These are phyloP conservation scores for Pseudogymnoascus sp. DNA, from an alignment of 2,329 filamentous ascomycete species.

Conservation along the genomic window DNA sequence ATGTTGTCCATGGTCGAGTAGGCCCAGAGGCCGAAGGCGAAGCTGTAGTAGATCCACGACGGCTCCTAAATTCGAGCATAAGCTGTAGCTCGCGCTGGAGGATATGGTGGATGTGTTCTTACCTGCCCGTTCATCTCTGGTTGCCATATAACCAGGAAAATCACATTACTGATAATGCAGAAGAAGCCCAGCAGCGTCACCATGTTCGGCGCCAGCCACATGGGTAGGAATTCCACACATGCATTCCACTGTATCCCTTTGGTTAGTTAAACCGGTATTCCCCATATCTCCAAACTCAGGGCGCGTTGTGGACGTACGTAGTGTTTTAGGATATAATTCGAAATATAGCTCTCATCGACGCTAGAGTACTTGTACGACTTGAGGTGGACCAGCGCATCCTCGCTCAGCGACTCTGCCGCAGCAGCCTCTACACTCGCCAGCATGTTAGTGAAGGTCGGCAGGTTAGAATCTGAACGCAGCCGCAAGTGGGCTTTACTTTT, in stretches of 20 bases:
- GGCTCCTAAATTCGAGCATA: conserved; percentile 50
- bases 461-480: conserved; percentile 1
- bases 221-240: conserved; percentile 79
- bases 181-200: conserved; percentile 91
- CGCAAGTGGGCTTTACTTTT: conserved; percentile 25
- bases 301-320: conserved; percentile 58
- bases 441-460: conserved; percentile 6
- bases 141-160: conserved; percentile 27
- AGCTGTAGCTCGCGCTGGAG: conserved; percentile 3
- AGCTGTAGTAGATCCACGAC: conserved; percentile 91
- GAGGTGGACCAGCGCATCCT: conserved; percentile 83
- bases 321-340: conserved; percentile 85
- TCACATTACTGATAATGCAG: conserved; percentile 83
- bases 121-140: conserved; percentile 7
- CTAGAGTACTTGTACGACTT: conserved; percentile 96
- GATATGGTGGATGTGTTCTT: not conserved
- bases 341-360: conserved; percentile 91
- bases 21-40: conserved; percentile 94
- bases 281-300: conserved; percentile 18
- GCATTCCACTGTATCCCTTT: conserved; percentile 73
- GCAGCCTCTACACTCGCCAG: conserved; percentile 37
- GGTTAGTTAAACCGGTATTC: conserved; percentile 16
- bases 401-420: conserved; percentile 67
- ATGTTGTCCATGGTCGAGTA: conserved; percentile 99
- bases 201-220: conserved; percentile 98